Conservation (phyloP, 805 yeast species). For the Ogataea ganodermae region DNA sequence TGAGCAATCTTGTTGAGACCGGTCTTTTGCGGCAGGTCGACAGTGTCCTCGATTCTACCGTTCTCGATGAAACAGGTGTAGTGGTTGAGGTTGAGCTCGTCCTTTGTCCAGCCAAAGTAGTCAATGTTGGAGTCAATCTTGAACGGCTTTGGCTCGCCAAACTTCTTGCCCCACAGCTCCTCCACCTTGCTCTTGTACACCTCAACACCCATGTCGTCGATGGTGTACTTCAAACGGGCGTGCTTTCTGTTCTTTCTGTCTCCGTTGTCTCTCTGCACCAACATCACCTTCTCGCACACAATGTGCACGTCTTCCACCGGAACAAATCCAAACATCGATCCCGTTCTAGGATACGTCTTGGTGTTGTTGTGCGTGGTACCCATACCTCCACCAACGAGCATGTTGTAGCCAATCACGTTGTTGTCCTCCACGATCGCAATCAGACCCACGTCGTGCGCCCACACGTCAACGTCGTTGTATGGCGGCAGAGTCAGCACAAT, state of each 20-base stretch:
- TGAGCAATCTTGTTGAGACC: slow-evolving; percentile 82
- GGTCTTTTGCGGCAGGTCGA: slow-evolving; percentile 84
- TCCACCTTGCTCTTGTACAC: slow-evolving; percentile 80
- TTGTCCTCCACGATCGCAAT: slow-evolving; percentile 79
- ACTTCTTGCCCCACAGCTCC: slow-evolving; percentile 74
- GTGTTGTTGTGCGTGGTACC: slow-evolving; percentile 96
- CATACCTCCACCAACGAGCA: slow-evolving; percentile 98
- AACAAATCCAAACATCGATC: slow-evolving; percentile 81
- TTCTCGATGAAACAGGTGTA: slow-evolving; percentile 94
- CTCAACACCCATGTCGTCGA: slow-evolving; percentile 91
- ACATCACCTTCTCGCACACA: slow-evolving; percentile 89
- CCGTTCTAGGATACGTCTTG: slow-evolving; percentile 95
- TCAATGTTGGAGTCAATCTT: slow-evolving; percentile 86
- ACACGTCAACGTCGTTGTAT: slow-evolving; percentile 93
- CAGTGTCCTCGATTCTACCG: slow-evolving; percentile 93
- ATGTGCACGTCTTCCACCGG: slow-evolving; percentile 64
- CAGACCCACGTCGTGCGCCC: slow-evolving; percentile 92
- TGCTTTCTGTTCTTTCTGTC: slow-evolving; percentile 96
- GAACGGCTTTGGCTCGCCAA: slow-evolving; percentile 69
- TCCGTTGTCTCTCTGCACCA: slow-evolving; percentile 93
- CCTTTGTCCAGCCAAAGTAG: slow-evolving; percentile 91
- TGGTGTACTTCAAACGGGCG: slow-evolving; percentile 95
- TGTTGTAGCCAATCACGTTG: slow-evolving; percentile 76
- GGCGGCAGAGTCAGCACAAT: slow-evolving; percentile 95
- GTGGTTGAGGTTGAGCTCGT: slow-evolving; percentile 81